Evolutionary conservation across 768 basidiomycete genomes (phyloP).

Genomic region (Pleurotus djamor): DNA sequence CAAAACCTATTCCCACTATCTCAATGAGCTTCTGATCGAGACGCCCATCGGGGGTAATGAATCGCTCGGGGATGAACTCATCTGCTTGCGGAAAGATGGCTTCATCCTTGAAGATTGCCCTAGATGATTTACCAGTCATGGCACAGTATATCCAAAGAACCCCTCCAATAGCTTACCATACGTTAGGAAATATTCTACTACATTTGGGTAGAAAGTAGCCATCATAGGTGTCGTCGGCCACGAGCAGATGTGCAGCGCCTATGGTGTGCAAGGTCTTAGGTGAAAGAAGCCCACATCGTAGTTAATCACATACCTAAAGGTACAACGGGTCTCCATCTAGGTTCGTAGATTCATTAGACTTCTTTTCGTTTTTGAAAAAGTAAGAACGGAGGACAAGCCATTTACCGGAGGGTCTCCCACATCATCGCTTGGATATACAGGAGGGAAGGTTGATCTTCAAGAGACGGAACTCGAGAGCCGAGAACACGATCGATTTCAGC

Average conservation of each 20-base stretch:
- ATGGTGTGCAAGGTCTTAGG: background rate
- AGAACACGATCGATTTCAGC: constrained; percentile 26
- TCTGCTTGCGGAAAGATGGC: constrained; percentile 25
- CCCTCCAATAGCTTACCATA: constrained; percentile 1
- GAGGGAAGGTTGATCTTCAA: constrained; percentile 14
- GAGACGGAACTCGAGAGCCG: constrained; percentile 16
- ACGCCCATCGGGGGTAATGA: constrained; percentile 18
- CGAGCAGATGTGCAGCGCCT: constrained; percentile 10
- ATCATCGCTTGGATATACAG: constrained; percentile 20
- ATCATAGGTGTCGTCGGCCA: constrained; percentile 10
- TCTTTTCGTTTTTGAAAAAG: no score
- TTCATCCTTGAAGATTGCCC: constrained; percentile 32
- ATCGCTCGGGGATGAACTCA: constrained; percentile 35
- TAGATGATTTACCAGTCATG: background rate
- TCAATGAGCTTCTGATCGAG: constrained; percentile 13
- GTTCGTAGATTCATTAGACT: no score
- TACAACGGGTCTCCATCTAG: no score
- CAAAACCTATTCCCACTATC: constrained; percentile 13
- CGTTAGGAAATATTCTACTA: constrained; percentile 13
- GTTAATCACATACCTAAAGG: background rate
- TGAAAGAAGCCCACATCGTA: no score
- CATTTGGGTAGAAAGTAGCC: constrained; percentile 12
- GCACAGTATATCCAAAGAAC: no score
- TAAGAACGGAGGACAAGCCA: no score
- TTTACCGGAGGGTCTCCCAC: constrained; percentile 16